Percentiles rank a stretch among this genome's conserved stretches.
Conservation (phyloP, 805 yeast genomes). For the Jamesozyma lodderae region DNA sequence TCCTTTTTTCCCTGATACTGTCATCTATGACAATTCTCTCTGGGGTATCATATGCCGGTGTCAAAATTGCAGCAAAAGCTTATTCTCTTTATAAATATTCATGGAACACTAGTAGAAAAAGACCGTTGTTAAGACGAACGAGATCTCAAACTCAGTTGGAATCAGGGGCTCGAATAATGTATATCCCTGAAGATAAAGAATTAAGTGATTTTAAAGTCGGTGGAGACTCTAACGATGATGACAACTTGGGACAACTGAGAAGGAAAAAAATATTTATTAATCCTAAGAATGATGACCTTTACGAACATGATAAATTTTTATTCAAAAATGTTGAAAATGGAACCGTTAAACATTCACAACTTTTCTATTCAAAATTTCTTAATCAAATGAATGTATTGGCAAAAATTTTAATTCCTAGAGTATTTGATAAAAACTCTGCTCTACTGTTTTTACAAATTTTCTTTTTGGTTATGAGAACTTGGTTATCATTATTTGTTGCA, state of each 20-base stretch:
- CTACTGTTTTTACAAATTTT: conserved; percentile 61
- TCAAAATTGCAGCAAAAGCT: conserved; percentile 9
- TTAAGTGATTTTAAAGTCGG: conserved; percentile 2
- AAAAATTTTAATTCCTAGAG: conserved; percentile 71
- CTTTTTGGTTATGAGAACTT: conserved; percentile 73
- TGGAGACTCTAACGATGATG: not conserved
- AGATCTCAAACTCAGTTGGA: conserved; percentile 24
- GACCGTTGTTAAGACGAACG: conserved; percentile 17
- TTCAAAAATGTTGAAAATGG: conserved; percentile 25
- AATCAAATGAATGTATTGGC: conserved; percentile 69
- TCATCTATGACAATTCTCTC: conserved; percentile 14
- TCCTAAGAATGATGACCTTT: conserved; percentile 24
- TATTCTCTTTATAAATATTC: conserved; percentile 9
- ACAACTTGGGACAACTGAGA: conserved; percentile 2
- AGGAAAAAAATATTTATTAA: conserved; percentile 24
- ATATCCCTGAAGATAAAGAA: conserved; percentile 20
- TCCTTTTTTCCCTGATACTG: conserved; percentile 16
- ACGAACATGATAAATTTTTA: conserved; percentile 28
- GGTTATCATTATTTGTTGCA: conserved; percentile 78
- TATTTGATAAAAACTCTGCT: conserved; percentile 57
- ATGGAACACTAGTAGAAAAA: conserved; percentile 3
- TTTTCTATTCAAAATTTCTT: conserved; percentile 54
- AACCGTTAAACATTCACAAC: conserved; percentile 17
- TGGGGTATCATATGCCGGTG: conserved; percentile 13
- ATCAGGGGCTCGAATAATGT: conserved; percentile 29